Evolutionary conservation across 192 early-diverging fungal species (phyloP), one percentile per base, ranked within the genome.

Genomic region (Linderina pennispora): DNA sequence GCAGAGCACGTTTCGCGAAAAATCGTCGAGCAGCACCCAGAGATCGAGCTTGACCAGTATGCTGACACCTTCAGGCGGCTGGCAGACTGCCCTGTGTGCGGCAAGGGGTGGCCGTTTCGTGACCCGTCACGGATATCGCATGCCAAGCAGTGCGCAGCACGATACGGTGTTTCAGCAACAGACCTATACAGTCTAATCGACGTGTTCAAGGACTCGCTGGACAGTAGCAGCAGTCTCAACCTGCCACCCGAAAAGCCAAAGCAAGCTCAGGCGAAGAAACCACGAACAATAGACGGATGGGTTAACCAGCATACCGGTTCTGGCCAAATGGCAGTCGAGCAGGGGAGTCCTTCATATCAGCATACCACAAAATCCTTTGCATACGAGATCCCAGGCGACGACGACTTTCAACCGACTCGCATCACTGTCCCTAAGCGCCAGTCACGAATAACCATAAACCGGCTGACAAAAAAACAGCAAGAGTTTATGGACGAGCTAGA

Each of bases 401-500:
- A 60, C 0, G 58, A 60, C 23, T 68, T 68, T 40, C 48, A 68
- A 32, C 48, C 40, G 36, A 53, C 53, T 23, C 47, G 35, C 8
- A 23, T 48, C 4, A 48, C 53, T 1, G 33, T 53, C 4, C 33
- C 57, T 3, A 26, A 56, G 26, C 47, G 48, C 17, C 65, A 68
- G 45, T 40, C 65, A 24, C 32, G 26, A 0, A 55, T 68, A 22
- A 50, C 53, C 0, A 26, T 56, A 10, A 18, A 37, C 1, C 32
- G 36, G 19, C 28, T 35, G 10, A 28, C 47, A 18, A 68, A 53
- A 22, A 47, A 43, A 42, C 32, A 17, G 26, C 48, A 56, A 23
- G 58, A 51, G 38, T 49, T 56, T 17, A 40, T 68, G 8, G 65
- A 68, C 19, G 58, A 68, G 28, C 19, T 68, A 38, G 65, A 61